Percentiles rank a stretch among this genome's conserved stretches.
Evolutionary conservation across 306 rosid genomes (phyloP).

Genomic region (Vicia sativa): DNA sequence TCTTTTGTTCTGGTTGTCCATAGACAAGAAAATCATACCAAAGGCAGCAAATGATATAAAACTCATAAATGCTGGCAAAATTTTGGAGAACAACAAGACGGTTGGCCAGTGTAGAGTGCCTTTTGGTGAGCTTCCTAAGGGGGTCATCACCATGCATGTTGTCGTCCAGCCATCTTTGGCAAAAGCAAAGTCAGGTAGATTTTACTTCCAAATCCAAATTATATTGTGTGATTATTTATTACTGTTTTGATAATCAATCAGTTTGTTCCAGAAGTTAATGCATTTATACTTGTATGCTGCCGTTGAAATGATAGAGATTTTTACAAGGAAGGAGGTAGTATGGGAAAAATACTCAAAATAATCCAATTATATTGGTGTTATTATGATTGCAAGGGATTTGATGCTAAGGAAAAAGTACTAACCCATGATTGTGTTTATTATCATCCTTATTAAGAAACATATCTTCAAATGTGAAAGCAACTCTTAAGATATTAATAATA

Average conservation of each 20-base stretch:
- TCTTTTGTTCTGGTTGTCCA: constrained; percentile 34
- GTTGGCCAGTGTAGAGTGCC: constrained; percentile 89
- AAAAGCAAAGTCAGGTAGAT: constrained; percentile 82
- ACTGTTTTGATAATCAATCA: background rate
- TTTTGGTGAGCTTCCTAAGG: constrained; percentile 76
- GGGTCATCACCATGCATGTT: constrained; percentile 89
- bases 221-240: constrained; percentile 20
- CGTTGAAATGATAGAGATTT: background rate
- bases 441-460: background rate
- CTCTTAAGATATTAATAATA: background rate
- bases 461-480: background rate
- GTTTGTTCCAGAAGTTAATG: constrained; percentile 11
- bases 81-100: constrained; percentile 90
- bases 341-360: background rate
- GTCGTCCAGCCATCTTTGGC: constrained; percentile 86
- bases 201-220: constrained; percentile 31
- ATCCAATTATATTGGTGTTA: background rate
- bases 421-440: background rate
- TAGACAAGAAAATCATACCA: constrained; percentile 78
- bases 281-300: constrained; percentile 14
- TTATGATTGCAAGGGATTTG: background rate
- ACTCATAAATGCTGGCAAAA: constrained; percentile 81
- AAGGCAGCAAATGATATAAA: constrained; percentile 84
- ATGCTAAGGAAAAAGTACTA: background rate
- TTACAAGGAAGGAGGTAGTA: background rate